Percentiles rank a stretch among this genome's conserved stretches.
Evolutionary conservation across 208 protist species (phyloP).

Genomic region (Zelonia costaricensis): DNA sequence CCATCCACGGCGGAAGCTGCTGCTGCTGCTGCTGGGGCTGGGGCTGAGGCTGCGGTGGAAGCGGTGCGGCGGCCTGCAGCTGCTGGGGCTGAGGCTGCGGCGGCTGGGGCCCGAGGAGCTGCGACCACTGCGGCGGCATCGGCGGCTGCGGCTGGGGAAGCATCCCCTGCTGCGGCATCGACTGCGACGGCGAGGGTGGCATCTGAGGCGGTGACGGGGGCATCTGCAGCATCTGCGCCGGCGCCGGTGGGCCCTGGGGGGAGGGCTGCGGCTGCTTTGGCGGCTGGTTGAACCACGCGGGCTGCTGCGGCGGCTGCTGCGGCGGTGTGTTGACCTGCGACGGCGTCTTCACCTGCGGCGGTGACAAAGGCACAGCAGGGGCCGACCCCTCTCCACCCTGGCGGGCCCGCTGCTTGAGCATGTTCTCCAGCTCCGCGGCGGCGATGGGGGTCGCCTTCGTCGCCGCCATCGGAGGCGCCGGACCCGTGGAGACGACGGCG

Average conservation of each 20-base stretch:
- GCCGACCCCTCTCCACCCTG: constrained; percentile 10
- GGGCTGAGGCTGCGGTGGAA: neutral
- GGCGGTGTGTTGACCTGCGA: no score
- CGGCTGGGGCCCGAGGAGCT: neutral
- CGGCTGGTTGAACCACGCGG: no score
- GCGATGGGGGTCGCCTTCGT: constrained; percentile 38
- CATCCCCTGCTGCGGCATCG: constrained; percentile 11
- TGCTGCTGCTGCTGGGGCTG: constrained; percentile 29
- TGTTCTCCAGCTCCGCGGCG: constrained; percentile 55
- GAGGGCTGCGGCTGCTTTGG: no score
- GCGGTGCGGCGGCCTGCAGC: constrained; percentile 2
- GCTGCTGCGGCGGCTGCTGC: no score
- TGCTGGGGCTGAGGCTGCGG: neutral
- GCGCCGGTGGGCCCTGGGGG: constrained; percentile 6
- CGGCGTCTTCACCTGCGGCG: no score
- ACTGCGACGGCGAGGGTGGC: constrained; percentile 23
- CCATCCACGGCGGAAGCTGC: constrained; percentile 30
- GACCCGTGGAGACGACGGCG: constrained; percentile 1
- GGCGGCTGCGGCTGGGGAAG: constrained; percentile 9
- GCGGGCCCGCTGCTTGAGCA: constrained; percentile 48
- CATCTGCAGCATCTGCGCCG: constrained; percentile 12
- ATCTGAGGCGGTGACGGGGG: no score
- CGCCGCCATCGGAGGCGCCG: neutral
- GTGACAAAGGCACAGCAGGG: no score
- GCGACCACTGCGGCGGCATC: constrained; percentile 1